Evolutionary conservation across 305 asterid species (phyloP), one percentile per base, ranked within the genome.

Genomic region (Fraxinus paxiana): DNA sequence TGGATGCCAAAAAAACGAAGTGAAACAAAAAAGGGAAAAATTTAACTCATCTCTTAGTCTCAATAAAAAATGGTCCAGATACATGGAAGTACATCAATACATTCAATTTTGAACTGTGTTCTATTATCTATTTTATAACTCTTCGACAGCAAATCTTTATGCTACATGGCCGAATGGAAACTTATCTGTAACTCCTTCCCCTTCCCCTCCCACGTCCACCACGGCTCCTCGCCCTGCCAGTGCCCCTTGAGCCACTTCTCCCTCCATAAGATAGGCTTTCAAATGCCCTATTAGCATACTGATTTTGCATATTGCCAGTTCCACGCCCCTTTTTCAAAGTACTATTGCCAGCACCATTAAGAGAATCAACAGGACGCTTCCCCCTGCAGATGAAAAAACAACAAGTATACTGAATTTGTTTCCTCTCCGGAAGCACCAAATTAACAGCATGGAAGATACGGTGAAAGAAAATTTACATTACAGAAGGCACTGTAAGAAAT

Each of bases 311-410:
- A 82, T 87, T 82, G 31, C 90, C 91, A 79, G 77, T 83, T 76
- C 98, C 97, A 26, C 95, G 94, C 6, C 94, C 93, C 87, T 80
- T 91, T 81, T 94, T 94, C 1, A 82, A 63, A 18, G 89, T 85
- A 84, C 24, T 86, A 48, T 77, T 85, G 81, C 89, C 82, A 48
- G 86, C 86, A 5, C 88, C 90, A 61, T 89, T 90, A 37, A 86
- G 87, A 22, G 88, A 80, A 79, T 83, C 90, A 48, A 83, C 80
- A 3, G 90, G 87, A 3, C 98, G 97, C 85, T 94, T 94, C 79
- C 79, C 90, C 77, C 98, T 94, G 86, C 70, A 80, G 76, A 85
- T 31, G 70, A 73, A 80, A 51, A 74, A 46, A 73, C 31, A 51
- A 73, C 4, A 46, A 46, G 56, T 61, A 18, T n/a, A 59, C 20